Evolutionary conservation across 768 basidiomycete genomes (phyloP), one percentile per base, ranked within the genome.

Genomic region (Boletus sp.): DNA sequence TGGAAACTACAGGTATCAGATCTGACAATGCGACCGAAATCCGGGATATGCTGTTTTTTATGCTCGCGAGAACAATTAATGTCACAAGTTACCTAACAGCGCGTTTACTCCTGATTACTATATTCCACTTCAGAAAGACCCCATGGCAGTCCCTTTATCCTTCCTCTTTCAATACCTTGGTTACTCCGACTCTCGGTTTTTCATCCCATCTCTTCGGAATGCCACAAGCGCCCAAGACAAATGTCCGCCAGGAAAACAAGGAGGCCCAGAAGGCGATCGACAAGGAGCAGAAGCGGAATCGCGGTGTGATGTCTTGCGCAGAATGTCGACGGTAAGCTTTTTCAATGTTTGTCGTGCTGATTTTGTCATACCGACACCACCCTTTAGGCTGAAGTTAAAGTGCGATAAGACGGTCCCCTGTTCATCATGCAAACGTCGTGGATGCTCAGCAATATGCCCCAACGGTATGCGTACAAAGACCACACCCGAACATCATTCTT

Each of bases 371-470:
- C 29, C 30, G 30, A 59, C 47, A n/a, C 39, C 20, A 3, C 14
- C 11, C 17, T 7, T 18, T 62, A 86, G 86, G 30, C 76, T 89
- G 40, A 87, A 88, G 66, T 68, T 88, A 44, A 87, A 86, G 70
- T 90, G 89, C 70, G 86, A 90, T 72, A 90, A 90, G 71, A 87
- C 81, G 4, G 81, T 79, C 12, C 78, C 77, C 1, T 80, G 79
- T 60, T 73, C 77, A 1, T 80, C 78, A 6, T 86, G 89, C 69
- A 88, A 84, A 66, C 82, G 89, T 41, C 76, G 89, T 62, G 89
- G 89, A 30, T 90, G 89, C 64, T 82, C 85, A 6, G 84, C 85
- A 11, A 90, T 91, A 52, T 91, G 89, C 71, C 88, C 87, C 4
- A 89, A 89, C 63, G 88, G 75, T 68, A 57, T 15, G 58, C 33